Base-by-base conservation (phyloP, 441 rosid species). In the Pelargonium cotyledonis region DNA sequence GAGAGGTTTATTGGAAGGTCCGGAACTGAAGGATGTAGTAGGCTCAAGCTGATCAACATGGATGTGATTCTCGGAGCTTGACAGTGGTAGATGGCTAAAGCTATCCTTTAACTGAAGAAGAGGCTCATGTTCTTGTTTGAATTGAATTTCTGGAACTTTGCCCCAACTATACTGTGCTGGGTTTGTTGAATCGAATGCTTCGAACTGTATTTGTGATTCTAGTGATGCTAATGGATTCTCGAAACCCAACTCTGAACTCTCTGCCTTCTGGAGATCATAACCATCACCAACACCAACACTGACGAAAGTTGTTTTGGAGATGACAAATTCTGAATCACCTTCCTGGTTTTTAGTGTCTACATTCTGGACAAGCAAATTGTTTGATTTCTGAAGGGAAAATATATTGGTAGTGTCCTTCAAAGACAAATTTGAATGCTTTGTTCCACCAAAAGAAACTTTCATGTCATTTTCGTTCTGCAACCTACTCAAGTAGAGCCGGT, bases 401-500 rank as follows among this genome's bases (percentile, higher is more conserved):
- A 68, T 77, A 51, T 78, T 67, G 19, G 79, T 62, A 3, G 85
- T 67, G 65, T 85, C 94, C 77, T 80, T 83, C 26, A 72, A 67
- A 70, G 88, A 68, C 31, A 82, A 75, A 71, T 91, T 96, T 38
- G 83, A 74, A 78, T 78, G 82, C 83, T 85, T 90, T 26, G 70
- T 70, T 70, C 87, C 91, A 72, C 79, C 78, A 68, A 67, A 74
- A 0, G 80, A 77, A 66, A 73, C 70, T 78, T 81, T 91, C 0
- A 65, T 58, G 73, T 86, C 91, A 78, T 80, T 85, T 6, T 80
- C 97, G 70, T 88, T 90, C 80, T 86, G 97, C 68, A 95, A 70
- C 69, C 99, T 83, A 77, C 88, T 83, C 82, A 95, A 80, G 83
- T 91, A 95, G 70, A 95, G 96, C 12, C 99, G 96, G 77, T 95